Conservation (phyloP, 2,329 filamentous ascomycete species). For the Claviceps citrina region DNA sequence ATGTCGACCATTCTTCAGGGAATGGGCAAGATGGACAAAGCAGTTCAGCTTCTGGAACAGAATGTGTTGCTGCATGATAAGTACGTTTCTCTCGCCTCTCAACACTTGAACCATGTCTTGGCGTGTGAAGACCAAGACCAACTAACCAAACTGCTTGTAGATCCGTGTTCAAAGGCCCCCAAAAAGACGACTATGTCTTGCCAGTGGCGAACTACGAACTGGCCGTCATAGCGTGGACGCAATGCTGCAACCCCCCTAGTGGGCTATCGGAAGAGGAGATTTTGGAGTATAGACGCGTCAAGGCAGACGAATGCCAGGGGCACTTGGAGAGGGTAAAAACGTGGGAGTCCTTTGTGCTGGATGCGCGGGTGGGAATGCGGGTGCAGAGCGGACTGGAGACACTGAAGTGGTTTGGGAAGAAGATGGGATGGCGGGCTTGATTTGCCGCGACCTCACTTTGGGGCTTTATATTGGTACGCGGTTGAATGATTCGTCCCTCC, state of each 20-base stretch:
- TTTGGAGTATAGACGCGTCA: conserved; percentile 26
- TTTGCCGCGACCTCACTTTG: not conserved
- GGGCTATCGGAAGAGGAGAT: conserved; percentile 17
- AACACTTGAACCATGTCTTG: not conserved
- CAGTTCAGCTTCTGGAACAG: conserved; percentile 46
- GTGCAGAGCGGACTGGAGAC: conserved; percentile 55
- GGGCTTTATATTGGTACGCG: not conserved
- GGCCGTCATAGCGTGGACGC: conserved; percentile 65
- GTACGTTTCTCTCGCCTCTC: conserved; percentile 22
- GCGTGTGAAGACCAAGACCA: not conserved
- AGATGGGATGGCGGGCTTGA: conserved; percentile 21
- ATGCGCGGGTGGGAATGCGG: conserved; percentile 59
- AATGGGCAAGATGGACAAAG: conserved; percentile 46
- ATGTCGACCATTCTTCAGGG: conserved; percentile 51
- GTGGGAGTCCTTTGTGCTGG: conserved; percentile 60
- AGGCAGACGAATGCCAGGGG: conserved; percentile 44
- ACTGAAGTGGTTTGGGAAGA: conserved; percentile 36
- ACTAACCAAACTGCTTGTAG: conserved; percentile 17
- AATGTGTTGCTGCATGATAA: conserved; percentile 51
- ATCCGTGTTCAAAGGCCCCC: conserved; percentile 38
- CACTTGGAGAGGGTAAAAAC: conserved; percentile 51
- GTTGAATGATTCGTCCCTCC: too few species aligned
- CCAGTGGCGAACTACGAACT: conserved; percentile 77
- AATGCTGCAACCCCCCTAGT: conserved; percentile 32
- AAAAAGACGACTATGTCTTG: conserved; percentile 53